Evolutionary conservation across 495 filamentous ascomycete genomes (phyloP), one percentile per base, ranked within the genome.

Genomic region (Xeromyces bisporus): DNA sequence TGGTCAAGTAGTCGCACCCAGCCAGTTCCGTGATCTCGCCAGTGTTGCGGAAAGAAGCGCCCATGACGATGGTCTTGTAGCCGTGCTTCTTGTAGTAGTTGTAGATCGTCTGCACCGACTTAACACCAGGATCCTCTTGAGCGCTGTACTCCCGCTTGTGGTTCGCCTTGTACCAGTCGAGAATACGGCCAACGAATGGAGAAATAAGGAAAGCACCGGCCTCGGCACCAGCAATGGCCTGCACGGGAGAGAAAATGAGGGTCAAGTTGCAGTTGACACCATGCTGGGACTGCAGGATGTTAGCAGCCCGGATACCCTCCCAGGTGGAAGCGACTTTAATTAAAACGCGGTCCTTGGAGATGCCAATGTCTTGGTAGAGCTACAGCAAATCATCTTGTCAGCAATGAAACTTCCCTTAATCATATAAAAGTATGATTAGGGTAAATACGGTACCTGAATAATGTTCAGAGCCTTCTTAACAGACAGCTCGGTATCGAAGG

Each of bases 71-170:
- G 56, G 89, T 97, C 45, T 89, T 86, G 74, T 99, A 94, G 49
- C 79, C 84, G 59, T 67, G 78, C 70, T 94, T 99, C 82, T 99
- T 99, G 76, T 99, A 99, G 80, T 99, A 99, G 69, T 99, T 92
- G 78, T 79, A 99, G 69, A 99, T 99, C 53, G 44, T 48, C 72
- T 93, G 71, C 46, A 99, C 91, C 44, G 77, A 84, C 67, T 85
- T 76, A 62, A 99, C 89, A 62, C 89, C 89, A 33, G 89, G 89
- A 70, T 99, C 89, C 44, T 96, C 85, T 53, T 77, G 51, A 46
- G 80, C 63, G 47, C 66, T 47, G 73, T 84, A 99, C 28, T 86
- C 77, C 69, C 85, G 89, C 73, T 91, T 91, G 47, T 78, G 84
- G 37, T 76, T 65, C 30, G 81, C 82, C 79, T 99, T 99, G 76